Base-by-base conservation (phyloP, 805 yeast species). In the Vanderwaltozyma tropicalis region DNA sequence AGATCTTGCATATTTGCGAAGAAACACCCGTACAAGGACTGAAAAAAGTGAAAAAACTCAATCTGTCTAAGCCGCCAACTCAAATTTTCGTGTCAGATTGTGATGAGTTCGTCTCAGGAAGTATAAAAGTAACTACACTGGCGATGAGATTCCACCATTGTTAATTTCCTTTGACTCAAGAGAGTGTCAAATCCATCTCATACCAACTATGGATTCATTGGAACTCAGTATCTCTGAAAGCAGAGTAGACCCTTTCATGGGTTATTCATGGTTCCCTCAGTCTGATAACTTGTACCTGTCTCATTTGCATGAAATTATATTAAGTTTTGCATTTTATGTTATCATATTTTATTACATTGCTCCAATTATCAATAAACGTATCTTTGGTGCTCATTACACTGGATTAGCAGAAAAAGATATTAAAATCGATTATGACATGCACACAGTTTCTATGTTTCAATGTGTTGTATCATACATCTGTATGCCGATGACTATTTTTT, bases 401-500 rank as follows among this genome's bases (percentile, higher is more conserved):
- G 47, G 56, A 4, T 58, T 74, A 33, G 43, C 54, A 31, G 57
- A 59, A 28, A 44, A 51, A 21, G 73, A 72, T 46, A 67, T 70
- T 29, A 71, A 68, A 53, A 50, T 77, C 46, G 84, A 88, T 57
- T 89, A 83, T 56, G 95, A 88, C 57, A 83, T 87, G 49, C 96
- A 89, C 59, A 69, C 82, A 15, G 95, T 85, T 6, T 78, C 95
- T 1, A 77, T 82, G 74, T 73, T 85, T 18, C 96, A 89, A 58
- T 75, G 92, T 37, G 37, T 83, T 1, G 45, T 82, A 12, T 77
- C 94, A 13, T 63, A 83, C 22, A 53, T 55, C 8, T 52, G 74
- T 11, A 68, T 82, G 24, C 52, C 76, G 32, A 89, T 92, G 7
- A 74, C 79, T 57, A 63, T 67, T 39, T 80, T 80, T 46, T 68